phyloP scores from a whole-genome alignment of 2,329 filamentous ascomycete species.

The Pochonia chlamydosporia region DNA sequence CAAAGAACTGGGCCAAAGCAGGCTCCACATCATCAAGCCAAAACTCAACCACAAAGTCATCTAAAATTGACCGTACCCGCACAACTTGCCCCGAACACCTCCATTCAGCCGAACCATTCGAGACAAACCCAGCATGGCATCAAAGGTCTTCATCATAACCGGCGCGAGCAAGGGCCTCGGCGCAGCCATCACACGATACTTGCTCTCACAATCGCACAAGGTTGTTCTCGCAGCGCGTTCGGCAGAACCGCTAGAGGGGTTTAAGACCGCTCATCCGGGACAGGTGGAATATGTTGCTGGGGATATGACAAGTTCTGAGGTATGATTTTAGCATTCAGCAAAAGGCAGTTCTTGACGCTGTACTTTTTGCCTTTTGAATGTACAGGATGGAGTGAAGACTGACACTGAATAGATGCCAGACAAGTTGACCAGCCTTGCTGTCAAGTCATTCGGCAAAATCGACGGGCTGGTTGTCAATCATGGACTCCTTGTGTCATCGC shows the following conservation, averaged over 20 bases:
- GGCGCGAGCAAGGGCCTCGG: slow-evolving; percentile 60
- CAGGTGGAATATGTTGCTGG: slow-evolving; percentile 52
- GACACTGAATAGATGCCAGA: slow-evolving; percentile 41
- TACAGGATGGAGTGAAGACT: background rate
- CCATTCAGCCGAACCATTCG: too few relatives aligned
- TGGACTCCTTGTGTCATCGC: slow-evolving; percentile 71
- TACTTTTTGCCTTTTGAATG: too few relatives aligned
- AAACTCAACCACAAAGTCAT: too few relatives aligned
- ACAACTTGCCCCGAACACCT: too few relatives aligned
- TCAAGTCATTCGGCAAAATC: slow-evolving; percentile 62
- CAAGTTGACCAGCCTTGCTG: slow-evolving; percentile 59
- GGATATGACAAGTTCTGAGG: slow-evolving; percentile 49
- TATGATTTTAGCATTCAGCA: slow-evolving; percentile 20
- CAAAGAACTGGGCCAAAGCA: too few relatives aligned
- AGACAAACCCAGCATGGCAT: too few relatives aligned
- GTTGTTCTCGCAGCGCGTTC: slow-evolving; percentile 55
- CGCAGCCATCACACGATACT: slow-evolving; percentile 45
- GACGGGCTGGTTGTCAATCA: slow-evolving; percentile 89
- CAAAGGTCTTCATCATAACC: slow-evolving; percentile 65
- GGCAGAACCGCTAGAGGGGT: slow-evolving; percentile 37
- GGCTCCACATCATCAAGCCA: too few relatives aligned
- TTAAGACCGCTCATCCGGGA: slow-evolving; percentile 45
- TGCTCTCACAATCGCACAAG: slow-evolving; percentile 49
- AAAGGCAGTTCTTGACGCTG: too few relatives aligned
- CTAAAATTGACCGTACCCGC: too few relatives aligned